phyloP scores from a whole-genome alignment of 1,284 basidiomycete genomes.

The Trametes sp. region DNA sequence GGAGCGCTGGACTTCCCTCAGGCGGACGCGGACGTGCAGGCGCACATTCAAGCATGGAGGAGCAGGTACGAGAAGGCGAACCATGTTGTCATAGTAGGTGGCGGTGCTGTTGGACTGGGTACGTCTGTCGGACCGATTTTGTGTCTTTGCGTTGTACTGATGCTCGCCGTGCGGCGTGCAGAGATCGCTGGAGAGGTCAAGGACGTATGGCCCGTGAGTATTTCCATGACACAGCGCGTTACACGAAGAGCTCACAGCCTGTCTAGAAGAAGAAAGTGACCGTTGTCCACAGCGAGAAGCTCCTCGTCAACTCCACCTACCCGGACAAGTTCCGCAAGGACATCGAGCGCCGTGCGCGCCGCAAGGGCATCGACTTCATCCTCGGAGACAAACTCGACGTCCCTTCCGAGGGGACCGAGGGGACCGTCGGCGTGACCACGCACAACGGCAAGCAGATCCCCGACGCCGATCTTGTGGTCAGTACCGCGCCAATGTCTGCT shows the following conservation, averaged over 20 bases:
- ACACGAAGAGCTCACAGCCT: neutral
- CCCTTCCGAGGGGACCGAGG: slow-evolving; percentile 39
- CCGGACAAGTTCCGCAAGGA: slow-evolving; percentile 61
- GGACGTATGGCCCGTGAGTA: slow-evolving; percentile 52
- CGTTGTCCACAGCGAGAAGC: slow-evolving; percentile 61
- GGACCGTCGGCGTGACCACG: slow-evolving; percentile 52
- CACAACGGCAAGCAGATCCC: slow-evolving; percentile 56
- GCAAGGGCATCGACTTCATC: slow-evolving; percentile 58
- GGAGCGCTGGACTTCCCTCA: slow-evolving; percentile 57
- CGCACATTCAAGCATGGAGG: slow-evolving; percentile 52
- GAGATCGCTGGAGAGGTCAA: slow-evolving; percentile 67
- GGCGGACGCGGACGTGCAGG: slow-evolving; percentile 46
- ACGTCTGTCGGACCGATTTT: slow-evolving; percentile 26
- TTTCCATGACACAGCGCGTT: neutral
- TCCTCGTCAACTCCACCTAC: slow-evolving; percentile 66
- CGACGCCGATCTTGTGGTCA: slow-evolving; percentile 64
- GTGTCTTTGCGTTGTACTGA: neutral
- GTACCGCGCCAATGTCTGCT: slow-evolving; percentile 32
- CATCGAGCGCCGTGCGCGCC: slow-evolving; percentile 50
- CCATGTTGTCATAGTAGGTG: slow-evolving; percentile 64
- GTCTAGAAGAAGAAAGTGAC: slow-evolving; percentile 65
- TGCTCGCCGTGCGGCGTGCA: slow-evolving; percentile 33
- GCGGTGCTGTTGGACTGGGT: slow-evolving; percentile 71
- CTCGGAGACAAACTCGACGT: slow-evolving; percentile 63
- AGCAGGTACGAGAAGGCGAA: slow-evolving; percentile 54